phyloP scores from a whole-genome alignment of 495 filamentous ascomycete genomes.

The Pseudomonodictys pantanalensis region DNA sequence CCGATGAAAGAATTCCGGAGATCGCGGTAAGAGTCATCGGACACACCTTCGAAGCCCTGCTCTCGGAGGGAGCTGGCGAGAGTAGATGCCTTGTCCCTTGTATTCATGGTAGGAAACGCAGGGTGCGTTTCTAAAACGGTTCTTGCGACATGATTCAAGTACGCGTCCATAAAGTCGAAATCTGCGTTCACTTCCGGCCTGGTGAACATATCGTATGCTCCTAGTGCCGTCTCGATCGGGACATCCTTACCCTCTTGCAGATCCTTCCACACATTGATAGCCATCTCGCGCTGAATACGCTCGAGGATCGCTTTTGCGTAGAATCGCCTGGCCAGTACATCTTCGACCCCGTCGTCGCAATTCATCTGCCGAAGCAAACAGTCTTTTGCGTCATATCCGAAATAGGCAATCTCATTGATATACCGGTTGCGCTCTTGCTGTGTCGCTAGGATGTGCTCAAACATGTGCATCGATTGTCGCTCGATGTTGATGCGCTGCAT shows the following conservation, averaged over 20 bases:
- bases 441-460: slow-evolving; percentile 68
- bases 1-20: slow-evolving; percentile 85
- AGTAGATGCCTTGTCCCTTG: slow-evolving; percentile 63
- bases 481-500: slow-evolving; percentile 56
- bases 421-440: slow-evolving; percentile 67
- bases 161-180: slow-evolving; percentile 63
- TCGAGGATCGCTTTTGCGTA: slow-evolving; percentile 70
- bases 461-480: slow-evolving; percentile 49
- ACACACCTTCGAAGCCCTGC: slow-evolving; percentile 66
- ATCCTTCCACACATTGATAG: slow-evolving; percentile 70
- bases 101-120: slow-evolving; percentile 50
- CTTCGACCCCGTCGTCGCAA: slow-evolving; percentile 58
- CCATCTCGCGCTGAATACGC: slow-evolving; percentile 75
- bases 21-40: slow-evolving; percentile 66
- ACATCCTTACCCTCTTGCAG: slow-evolving; percentile 52
- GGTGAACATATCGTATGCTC: slow-evolving; percentile 84
- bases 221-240: slow-evolving; percentile 70
- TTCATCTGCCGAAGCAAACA: slow-evolving; percentile 65
- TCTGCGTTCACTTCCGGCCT: slow-evolving; percentile 67
- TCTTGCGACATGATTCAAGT: slow-evolving; percentile 62
- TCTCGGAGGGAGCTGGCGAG: slow-evolving; percentile 64
- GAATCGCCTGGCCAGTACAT: slow-evolving; percentile 82
- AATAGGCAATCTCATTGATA: slow-evolving; percentile 62
- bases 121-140: slow-evolving; percentile 51
- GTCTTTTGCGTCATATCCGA: slow-evolving; percentile 89